Base-by-base conservation (phyloP, 2,329 filamentous ascomycete genomes). In the Arthrobotrys iridis region DNA sequence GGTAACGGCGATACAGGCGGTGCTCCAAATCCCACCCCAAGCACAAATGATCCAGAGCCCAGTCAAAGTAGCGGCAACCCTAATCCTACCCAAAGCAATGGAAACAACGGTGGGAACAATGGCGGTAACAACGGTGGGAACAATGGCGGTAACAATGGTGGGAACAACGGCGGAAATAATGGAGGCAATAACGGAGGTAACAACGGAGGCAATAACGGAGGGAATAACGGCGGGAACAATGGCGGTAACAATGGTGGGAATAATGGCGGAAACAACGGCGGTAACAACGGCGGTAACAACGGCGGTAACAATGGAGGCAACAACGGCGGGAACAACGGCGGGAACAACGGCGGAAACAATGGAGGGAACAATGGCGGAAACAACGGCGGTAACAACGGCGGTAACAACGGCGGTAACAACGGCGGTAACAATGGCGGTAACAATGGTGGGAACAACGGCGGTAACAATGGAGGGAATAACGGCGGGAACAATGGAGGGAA, bases 91-190 rank as follows among this genome's bases (percentile, higher is more conserved):
- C 58, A 43, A 10, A 73, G 70, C 35, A 46, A 68, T 24, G 62
- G 62, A 30, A 55, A 70, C 13, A 76, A 79, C 13, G 28, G 40
- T 4, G 33, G 41, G 1, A 63, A 50, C 66, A 58, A 40, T 15
- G 52, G 52, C 1, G 79, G 79, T 26, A 79, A 75, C 43, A 72
- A 76, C 0, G 66, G 60, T 13, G 77, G 59, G 10, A 73, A 79
- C 7, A 52, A 72, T 66, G 77, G 77, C 4, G 79, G 80, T 59
- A 79, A 76, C 8, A 77, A 78, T 77, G 73, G 81, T 64, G 73
- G 76, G 33, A 77, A 78, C 43, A 60, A 55, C 46, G 62, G 62
- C 41, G 37, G 77, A 28, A 18, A 48, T 20, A 20, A 59, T 8
- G 48, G 66, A 43, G 60, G 77, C 40, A 66, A 64, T 73, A 52